Base-by-base conservation (phyloP, 805 yeast species). In the Wickerhamomyces bisporus region DNA sequence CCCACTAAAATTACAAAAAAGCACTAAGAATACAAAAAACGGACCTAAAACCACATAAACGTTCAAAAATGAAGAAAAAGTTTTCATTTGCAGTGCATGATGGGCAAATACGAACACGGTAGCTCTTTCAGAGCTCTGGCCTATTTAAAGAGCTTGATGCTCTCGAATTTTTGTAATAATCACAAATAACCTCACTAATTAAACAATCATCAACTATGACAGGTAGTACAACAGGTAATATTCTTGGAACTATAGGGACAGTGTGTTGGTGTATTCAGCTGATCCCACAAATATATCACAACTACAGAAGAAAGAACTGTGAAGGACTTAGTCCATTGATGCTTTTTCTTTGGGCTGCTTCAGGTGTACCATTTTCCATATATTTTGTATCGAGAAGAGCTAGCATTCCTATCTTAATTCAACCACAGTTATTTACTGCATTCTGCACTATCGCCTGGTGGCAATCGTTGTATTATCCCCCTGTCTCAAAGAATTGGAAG, bases 231-330 rank as follows among this genome's bases (percentile, higher is more conserved):
- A 84, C 83, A 2, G 78, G 84, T 13, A 85, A 81, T 40, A 84
- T 81, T 4, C 66, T 87, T 32, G 96, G 88, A 1, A 88, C 96
- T 9, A 70, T 86, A 2, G 97, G 96, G 12, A 89, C 97, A 0
- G 77, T 89, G 2, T 71, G 85, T 38, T 91, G 97, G 97, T 89
- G 97, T 58, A 68, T 89, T 48, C 97, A 91, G 61, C 62, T 89
- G 48, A 68, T 87, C 1, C 97, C 97, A 3, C 98, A 86, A 55
- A 81, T 88, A 36, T 66, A 77, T 33, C 70, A 79, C 53, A 89
- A 91, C 55, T 87, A 75, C 62, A 69, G 70, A 43, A 73, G 71
- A 6, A 87, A 91, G 50, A 77, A 86, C 53, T 84, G 95, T 41
- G 82, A 79, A 16, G 97, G 98, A 0, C 60, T 89, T 3, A 95